Base-by-base conservation (phyloP, 192 early-diverging fungal species). In the Helicostylum pulchrum region DNA sequence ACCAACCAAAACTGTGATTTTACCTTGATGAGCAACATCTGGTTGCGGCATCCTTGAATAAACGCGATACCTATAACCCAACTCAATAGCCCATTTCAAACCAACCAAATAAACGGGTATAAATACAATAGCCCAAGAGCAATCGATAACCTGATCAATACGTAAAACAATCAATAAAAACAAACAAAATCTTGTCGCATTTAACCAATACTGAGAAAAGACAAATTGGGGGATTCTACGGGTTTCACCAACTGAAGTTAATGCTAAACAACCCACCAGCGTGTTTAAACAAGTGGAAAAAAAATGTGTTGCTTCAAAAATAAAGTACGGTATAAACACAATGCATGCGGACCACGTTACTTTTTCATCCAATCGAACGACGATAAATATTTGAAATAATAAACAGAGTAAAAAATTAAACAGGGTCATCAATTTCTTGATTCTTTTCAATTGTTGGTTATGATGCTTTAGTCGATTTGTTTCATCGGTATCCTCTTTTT, bases 301-400 rank as follows among this genome's bases (percentile, higher is more conserved):
- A 20, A 53, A 92, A 51, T 92, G 75, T 23, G 90, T 75, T 14
- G 64, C 78, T 63, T 98, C 94, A 10, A 94, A 60, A n/a, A 89
- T 50, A 67, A 93, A 91, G 80, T 91, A 94, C 21, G 94, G 94
- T 20, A 83, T 72, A 73, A 93, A 93, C 1, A 95, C 87, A 0
- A 81, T 61, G 42, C 78, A 80, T 53, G 85, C 89, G 2, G 80
- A 78, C 81, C 85, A 88, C 21, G 52, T 67, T 21, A 88, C 75
- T 15, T 66, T 55, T n/a, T 79, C 71, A 67, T 98, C 90, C 23
- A 93, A 75, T 53, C 80, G 76, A 46, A 91, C 68, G 14, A 88
- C 87, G 39, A 97, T 70, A 65, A 91, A 78, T 26, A 92, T 76
- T 65, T 95, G 90, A 79, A 96, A 95, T 0, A 82, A 60, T 7